Evolutionary conservation across 352 stramenopile species (phyloP), one percentile per base, ranked within the genome.

Genomic region (Peronospora tabacina): DNA sequence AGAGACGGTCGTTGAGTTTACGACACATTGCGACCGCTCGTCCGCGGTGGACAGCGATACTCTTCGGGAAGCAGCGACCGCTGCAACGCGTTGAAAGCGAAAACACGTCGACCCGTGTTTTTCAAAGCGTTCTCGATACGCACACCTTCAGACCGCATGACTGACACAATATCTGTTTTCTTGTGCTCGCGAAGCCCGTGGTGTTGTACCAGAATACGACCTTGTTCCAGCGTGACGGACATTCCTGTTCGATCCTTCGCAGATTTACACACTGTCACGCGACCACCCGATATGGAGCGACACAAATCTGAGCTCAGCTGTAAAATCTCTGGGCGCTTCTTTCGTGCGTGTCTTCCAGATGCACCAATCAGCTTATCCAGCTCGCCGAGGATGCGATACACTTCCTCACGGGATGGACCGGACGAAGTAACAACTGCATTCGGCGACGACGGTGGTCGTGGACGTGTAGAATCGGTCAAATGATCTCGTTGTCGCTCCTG

Each of bases 221-320:
- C 87, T 57, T 98, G 86, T 57, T 98, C 96, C 35, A 97, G 85
- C 32, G 94, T 98, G 33, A 98, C 86, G 8, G 95, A 95, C 95
- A 98, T 98, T 5, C 90, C 93, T 30, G 95, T 98, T 35, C 95
- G 85, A 66, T 98, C 94, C 68, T 98, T 98, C n/a, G 94, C 94
- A 34, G 77, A 96, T 57, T 98, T 98, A 59, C 95, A 98, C 61
- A 98, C 97, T 0, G 96, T 96, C 37, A 96, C 78, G 34, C 88
- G 85, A 3, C 90, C 92, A 17, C 80, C 94, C 8, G 85, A 74
- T 28, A 98, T 71, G 26, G 66, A 50, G 7, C 82, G 79, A 55
- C 79, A 90, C 28, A 92, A 58, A 44, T 92, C 82, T 2, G 82
- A 90, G 53, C 72, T 87, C 49, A 92, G 51, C 52, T 90, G 79